These are phyloP conservation scores for Populus davidiana DNA, from an alignment of 345 rosid species.

Conservation along the genomic window DNA sequence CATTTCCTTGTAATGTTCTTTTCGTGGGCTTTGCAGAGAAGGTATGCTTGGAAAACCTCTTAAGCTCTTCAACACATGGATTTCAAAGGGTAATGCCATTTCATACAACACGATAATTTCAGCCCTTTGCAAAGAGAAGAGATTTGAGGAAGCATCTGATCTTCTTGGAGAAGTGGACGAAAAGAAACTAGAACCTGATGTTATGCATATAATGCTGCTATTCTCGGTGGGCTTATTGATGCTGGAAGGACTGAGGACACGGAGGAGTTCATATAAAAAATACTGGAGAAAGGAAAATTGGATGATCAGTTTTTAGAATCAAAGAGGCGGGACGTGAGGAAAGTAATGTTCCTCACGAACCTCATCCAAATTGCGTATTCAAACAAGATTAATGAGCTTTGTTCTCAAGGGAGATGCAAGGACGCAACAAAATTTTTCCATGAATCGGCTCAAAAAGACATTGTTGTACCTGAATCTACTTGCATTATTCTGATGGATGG, in stretches of 20 bases:
- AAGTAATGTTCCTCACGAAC: conserved; percentile 32
- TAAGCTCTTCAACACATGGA: conserved; percentile 64
- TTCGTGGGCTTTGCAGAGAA: conserved; percentile 65
- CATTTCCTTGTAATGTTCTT: conserved; percentile 70
- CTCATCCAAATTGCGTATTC: conserved; percentile 45
- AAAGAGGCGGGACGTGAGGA: conserved; percentile 12
- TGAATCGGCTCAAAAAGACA: conserved; percentile 40
- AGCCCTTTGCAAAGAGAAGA: conserved; percentile 57
- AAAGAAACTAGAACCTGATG: conserved; percentile 55
- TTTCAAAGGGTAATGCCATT: conserved; percentile 56
- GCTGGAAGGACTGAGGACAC: conserved; percentile 55
- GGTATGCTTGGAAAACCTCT: conserved; percentile 82
- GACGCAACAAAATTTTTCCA: conserved; percentile 44
- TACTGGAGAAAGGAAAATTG: conserved; percentile 41
- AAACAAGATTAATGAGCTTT: conserved; percentile 63
- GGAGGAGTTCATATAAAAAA: conserved; percentile 50
- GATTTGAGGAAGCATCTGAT: conserved; percentile 69
- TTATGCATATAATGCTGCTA: conserved; percentile 53
- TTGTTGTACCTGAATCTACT: conserved; percentile 35
- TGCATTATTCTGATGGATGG: conserved; percentile 52
- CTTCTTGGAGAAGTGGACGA: conserved; percentile 65
- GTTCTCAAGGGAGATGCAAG: conserved; percentile 55
- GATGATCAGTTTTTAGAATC: conserved; percentile 29
- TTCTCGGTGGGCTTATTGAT: conserved; percentile 47
- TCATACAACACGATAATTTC: conserved; percentile 81